Conservation (phyloP, 108 stramenopile species). For the Pseudonitzschia multistriata region DNA sequence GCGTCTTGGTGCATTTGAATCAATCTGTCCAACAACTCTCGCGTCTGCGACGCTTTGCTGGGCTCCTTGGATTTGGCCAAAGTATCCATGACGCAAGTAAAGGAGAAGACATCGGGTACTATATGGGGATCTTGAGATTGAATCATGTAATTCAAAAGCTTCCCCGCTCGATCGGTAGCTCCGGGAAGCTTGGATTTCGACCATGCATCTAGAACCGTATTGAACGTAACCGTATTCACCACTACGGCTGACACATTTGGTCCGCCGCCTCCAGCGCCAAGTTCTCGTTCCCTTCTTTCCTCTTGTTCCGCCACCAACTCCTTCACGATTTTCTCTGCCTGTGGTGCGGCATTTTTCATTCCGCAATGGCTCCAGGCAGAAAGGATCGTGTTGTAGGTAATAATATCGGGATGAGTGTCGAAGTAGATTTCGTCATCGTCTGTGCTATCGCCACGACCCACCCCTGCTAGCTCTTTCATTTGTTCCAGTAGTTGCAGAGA, state of each 20-base stretch:
- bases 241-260: background rate
- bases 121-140: constrained; percentile 25
- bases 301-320: constrained; percentile 38
- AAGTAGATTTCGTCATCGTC: background rate
- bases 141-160: constrained; percentile 58
- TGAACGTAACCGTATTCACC: constrained; percentile 60
- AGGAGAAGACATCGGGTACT: constrained; percentile 58
- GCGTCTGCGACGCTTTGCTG: constrained; percentile 43
- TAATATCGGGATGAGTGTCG: constrained; percentile 55
- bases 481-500: constrained; percentile 45
- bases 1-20: constrained; percentile 38
- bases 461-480: constrained; percentile 47
- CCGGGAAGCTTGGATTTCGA: constrained; percentile 42
- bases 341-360: constrained; percentile 44
- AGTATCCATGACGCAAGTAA: constrained; percentile 59
- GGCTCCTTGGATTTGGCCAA: constrained; percentile 62
- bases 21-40: constrained; percentile 40
- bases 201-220: constrained; percentile 62
- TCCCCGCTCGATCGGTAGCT: constrained; percentile 43
- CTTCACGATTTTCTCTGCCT: constrained; percentile 54
- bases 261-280: constrained; percentile 16
- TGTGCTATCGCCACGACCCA: background rate
- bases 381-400: constrained; percentile 69
- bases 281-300: constrained; percentile 19
- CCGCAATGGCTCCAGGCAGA: constrained; percentile 59